These are phyloP conservation scores for Fagopyrum homotropicum DNA, from an alignment of 148 eudicot genomes.

Conservation along the genomic window DNA sequence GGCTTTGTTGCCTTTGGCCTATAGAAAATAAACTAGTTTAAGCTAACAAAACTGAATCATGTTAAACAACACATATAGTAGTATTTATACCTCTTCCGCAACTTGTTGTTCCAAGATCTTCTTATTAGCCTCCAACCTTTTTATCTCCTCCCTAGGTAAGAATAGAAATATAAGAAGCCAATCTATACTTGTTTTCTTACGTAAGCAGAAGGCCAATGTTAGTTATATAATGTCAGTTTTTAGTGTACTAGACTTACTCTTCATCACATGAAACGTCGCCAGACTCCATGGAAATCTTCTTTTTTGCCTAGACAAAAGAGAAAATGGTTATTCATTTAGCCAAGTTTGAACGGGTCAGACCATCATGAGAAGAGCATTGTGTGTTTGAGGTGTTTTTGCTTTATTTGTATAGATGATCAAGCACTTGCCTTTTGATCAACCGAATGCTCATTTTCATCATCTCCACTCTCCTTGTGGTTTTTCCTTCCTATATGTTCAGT, in stretches of 20 bases:
- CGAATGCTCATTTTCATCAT: slow-evolving; percentile 17
- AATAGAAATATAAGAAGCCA: not conserved
- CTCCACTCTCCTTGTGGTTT: not conserved
- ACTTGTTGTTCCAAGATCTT: slow-evolving; percentile 37
- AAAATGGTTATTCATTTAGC: slow-evolving; percentile 3
- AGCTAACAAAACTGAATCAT: not conserved
- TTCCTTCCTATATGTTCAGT: not conserved
- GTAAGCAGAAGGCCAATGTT: not conserved
- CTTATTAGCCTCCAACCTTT: slow-evolving; percentile 56
- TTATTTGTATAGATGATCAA: not conserved
- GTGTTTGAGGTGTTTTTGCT: not conserved
- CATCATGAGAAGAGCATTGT: not conserved
- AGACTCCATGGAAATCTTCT: slow-evolving; percentile 74
- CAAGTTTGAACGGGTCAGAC: not conserved
- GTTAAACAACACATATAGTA: not conserved
- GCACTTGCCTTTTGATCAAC: slow-evolving; percentile 16
- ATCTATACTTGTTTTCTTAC: not conserved
- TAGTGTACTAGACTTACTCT: slow-evolving; percentile 47
- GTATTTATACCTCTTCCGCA: slow-evolving; percentile 45
- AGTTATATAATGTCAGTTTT: not conserved
- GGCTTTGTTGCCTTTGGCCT: slow-evolving; percentile 52
- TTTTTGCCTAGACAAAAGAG: slow-evolving; percentile 38
- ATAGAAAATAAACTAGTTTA: slow-evolving; percentile 1
- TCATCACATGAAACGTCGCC: slow-evolving; percentile 45
- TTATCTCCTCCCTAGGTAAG: slow-evolving; percentile 50